Evolutionary conservation across 306 rosid genomes (phyloP).

Genomic region (Urtica urens): DNA sequence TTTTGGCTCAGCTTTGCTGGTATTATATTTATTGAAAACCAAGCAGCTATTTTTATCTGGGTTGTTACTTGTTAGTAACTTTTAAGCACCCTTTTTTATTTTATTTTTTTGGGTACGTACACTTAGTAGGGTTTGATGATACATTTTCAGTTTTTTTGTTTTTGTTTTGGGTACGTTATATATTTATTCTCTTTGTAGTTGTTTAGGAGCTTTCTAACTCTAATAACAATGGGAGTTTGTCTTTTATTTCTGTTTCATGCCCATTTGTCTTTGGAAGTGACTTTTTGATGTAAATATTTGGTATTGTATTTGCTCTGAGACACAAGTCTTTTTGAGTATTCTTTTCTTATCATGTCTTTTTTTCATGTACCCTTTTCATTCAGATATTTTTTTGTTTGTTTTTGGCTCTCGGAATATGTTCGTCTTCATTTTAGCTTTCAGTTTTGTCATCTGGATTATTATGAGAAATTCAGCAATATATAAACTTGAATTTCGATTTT

Average conservation of each 20-base stretch:
- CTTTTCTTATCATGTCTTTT: constrained; percentile 23
- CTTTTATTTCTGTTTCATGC: constrained; percentile 8
- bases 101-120: constrained; percentile 30
- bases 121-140: constrained; percentile 39
- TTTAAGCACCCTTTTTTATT: constrained; percentile 16
- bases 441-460: no score
- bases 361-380: constrained; percentile 32
- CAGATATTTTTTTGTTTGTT: no score
- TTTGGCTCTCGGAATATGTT: no score
- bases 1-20: constrained; percentile 38
- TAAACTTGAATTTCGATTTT: no score
- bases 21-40: constrained; percentile 19
- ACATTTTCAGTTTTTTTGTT: constrained; percentile 26
- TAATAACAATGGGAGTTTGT: constrained; percentile 41
- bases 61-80: constrained; percentile 24
- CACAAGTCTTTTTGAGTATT: constrained; percentile 47
- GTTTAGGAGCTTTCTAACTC: constrained; percentile 45
- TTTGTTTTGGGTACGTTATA: no score
- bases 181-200: not conserved
- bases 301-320: constrained; percentile 45
- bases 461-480: no score
- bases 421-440: no score
- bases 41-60: constrained; percentile 43
- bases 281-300: constrained; percentile 58
- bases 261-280: constrained; percentile 27